Evolutionary conservation across 371 early-diverging fungal species (phyloP).

Genomic region (Mortierella sp.): DNA sequence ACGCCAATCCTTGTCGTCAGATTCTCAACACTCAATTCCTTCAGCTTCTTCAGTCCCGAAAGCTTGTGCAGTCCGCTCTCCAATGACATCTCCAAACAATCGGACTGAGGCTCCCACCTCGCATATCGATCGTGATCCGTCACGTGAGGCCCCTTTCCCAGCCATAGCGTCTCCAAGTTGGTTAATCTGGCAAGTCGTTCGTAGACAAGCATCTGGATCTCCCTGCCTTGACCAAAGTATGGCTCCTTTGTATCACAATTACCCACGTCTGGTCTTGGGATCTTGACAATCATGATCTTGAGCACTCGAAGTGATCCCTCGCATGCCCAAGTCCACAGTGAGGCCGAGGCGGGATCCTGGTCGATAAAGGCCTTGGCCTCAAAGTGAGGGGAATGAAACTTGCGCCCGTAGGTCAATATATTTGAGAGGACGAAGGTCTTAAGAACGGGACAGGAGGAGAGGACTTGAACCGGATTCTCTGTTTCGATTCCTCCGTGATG

Average conservation of each 20-base stretch:
- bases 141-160: neutral
- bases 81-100: too few relatives aligned
- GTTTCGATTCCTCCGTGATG: neutral
- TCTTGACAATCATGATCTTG: neutral
- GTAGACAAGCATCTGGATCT: neutral
- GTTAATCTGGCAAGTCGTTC: neutral
- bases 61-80: too few relatives aligned
- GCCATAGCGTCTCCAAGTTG: neutral
- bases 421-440: neutral
- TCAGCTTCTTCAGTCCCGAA: too few relatives aligned
- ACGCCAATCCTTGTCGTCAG: too few relatives aligned
- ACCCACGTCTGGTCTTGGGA: too few relatives aligned
- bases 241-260: neutral
- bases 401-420: neutral
- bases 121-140: too few relatives aligned
- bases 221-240: neutral
- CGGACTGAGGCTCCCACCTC: too few relatives aligned
- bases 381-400: neutral
- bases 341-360: neutral
- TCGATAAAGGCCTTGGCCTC: neutral
- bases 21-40: too few relatives aligned
- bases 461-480: neutral
- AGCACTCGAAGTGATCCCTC: neutral
- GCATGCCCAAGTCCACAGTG: neutral
- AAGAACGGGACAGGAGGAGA: neutral